Conservation (phyloP, 2,329 filamentous ascomycete genomes). For the Penicillium sp. region DNA sequence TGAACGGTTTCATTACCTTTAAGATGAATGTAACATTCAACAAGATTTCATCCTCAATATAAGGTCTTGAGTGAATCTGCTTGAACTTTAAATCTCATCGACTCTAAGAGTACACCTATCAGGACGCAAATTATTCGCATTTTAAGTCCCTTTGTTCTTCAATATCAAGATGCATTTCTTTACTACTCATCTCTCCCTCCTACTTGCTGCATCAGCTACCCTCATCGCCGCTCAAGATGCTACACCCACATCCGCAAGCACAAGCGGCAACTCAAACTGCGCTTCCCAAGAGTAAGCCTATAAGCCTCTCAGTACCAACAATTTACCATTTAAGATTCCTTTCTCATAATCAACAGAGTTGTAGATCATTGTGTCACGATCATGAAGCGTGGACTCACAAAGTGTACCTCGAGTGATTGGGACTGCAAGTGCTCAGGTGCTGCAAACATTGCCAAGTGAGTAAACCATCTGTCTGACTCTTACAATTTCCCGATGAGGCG, state of each 20-base stretch:
- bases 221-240: conserved; percentile 11
- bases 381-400: conserved; percentile 14
- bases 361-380: conserved; percentile 17
- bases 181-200: background rate
- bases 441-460: conserved; percentile 24
- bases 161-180: conserved; percentile 2
- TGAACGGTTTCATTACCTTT: conserved; percentile 9
- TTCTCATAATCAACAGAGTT: conserved; percentile 12
- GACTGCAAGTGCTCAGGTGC: conserved; percentile 22
- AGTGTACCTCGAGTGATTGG: conserved; percentile 17
- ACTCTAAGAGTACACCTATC: background rate
- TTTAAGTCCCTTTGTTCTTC: background rate
- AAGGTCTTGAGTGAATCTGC: background rate
- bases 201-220: conserved; percentile 6
- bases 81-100: background rate
- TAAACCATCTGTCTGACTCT: background rate
- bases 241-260: background rate
- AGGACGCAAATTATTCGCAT: background rate
- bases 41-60: background rate
- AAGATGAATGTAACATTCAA: conserved; percentile 14
- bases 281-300: conserved; percentile 13
- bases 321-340: no score
- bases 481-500: background rate
- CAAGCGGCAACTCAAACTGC: conserved; percentile 8
- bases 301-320: background rate